Evolutionary conservation across 768 basidiomycete species (phyloP), one percentile per base, ranked within the genome.

Genomic region (Termitomyces titanicus): DNA sequence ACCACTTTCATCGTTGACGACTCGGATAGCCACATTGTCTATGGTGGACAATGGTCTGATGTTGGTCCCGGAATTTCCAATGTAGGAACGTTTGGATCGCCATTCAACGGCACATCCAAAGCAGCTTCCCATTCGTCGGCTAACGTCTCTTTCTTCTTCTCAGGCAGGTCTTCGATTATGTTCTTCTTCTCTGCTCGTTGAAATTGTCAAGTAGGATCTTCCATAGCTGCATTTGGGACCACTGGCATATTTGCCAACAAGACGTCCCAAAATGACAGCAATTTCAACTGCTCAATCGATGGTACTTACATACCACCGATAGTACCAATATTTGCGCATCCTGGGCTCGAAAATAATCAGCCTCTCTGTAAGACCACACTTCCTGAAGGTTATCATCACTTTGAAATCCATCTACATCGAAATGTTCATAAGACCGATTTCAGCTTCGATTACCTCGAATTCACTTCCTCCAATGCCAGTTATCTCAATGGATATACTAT

Each of bases 371-470:
- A 2, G 18, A 9, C 7, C n/a, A 12, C 17, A 29, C 29, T 31
- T 17, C 3, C 15, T 31, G 45, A 46, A 10, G 11, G 11, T 31
- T 6, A 13, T 15, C 50, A 51, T 18, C 8, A 5, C 5, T 42
- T 42, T 13, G 13, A 35, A 22, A 51, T 42, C 17, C 25, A 8
- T 10, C 12, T 25, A 2, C 11, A 7, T n/a, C 9, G 8, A n/a
- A n/a, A 42, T 31, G 3, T 22, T 17, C 29, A 2, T 0, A 12
- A 6, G 9, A 25, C 15, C 10, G 17, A 10, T 33, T 45, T 53
- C 22, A 17, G 12, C 18, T 29, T 59, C 8, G 54, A 56, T 40
- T 50, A 56, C 20, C 51, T 59, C 11, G 50, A 25, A 11, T 48
- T 53, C 47, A 39, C 33, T 10, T 40, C 49, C 22, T 49, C 42